Percentiles rank a stretch among this genome's conserved stretches.
These are phyloP conservation scores for Cercophora scortea DNA, from an alignment of 495 filamentous ascomycete species.

Conservation along the genomic window DNA sequence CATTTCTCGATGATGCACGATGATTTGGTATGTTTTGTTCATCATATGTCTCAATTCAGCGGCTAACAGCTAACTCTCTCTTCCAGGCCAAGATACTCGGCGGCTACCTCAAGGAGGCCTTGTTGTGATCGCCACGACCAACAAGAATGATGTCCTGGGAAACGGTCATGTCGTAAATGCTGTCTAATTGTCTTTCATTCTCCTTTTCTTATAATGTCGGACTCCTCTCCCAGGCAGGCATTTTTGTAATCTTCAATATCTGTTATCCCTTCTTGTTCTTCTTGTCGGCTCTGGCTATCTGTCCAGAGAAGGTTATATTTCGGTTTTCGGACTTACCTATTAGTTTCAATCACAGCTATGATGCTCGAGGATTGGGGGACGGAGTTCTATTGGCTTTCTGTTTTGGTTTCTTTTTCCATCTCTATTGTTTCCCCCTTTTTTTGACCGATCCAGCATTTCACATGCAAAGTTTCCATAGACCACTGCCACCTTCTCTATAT, in stretches of 20 bases:
- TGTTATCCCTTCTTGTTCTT: not conserved
- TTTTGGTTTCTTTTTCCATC: too few species aligned
- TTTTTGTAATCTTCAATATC: not conserved
- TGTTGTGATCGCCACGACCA: slow-evolving; percentile 1
- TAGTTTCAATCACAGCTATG: too few species aligned
- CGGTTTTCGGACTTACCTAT: not conserved
- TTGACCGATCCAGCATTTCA: not conserved
- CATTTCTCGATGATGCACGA: slow-evolving; percentile 69
- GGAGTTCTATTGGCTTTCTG: too few species aligned
- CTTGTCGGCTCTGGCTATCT: not conserved
- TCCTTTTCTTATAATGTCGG: not conserved
- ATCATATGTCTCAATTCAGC: not conserved
- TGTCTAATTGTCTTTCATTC: too few species aligned
- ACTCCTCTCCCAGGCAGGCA: not conserved
- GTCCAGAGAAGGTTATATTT: not conserved
- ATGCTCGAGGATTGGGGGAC: too few species aligned
- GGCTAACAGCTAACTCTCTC: not conserved
- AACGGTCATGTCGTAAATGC: too few species aligned
- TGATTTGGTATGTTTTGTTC: slow-evolving; percentile 35
- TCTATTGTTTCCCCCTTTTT: too few species aligned
- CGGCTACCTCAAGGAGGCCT: slow-evolving; percentile 29
- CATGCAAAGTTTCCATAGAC: too few species aligned
- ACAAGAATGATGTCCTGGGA: too few species aligned
- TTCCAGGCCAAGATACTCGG: slow-evolving; percentile 33
- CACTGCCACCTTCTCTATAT: not conserved